Evolutionary conservation across 1,284 basidiomycete genomes (phyloP).

Genomic region (Puccinia hordei): DNA sequence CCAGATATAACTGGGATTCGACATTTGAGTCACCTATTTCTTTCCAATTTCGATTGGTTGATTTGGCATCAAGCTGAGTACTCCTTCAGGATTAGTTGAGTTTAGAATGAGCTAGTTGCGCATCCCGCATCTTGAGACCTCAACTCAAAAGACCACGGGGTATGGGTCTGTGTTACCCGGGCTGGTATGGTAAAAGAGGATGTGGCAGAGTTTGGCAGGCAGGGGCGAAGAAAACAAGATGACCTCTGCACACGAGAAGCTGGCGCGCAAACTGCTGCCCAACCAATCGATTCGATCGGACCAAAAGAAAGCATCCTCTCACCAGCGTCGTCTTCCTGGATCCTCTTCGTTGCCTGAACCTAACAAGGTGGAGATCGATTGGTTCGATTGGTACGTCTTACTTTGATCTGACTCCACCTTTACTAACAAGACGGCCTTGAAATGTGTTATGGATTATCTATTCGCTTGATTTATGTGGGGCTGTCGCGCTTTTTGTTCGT

Average conservation of each 20-base stretch:
- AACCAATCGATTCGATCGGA: conserved; percentile 13
- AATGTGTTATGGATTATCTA: neutral
- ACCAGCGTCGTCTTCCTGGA: neutral
- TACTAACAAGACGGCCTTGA: neutral
- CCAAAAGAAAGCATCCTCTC: neutral
- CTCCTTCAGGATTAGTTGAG: too few species aligned
- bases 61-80: too few species aligned
- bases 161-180: too few species aligned
- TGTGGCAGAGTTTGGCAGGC: too few species aligned
- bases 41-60: too few species aligned
- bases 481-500: neutral
- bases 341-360: neutral
- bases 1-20: neutral
- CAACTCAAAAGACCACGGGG: too few species aligned
- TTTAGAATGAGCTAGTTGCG: too few species aligned
- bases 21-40: too few species aligned
- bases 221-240: too few species aligned
- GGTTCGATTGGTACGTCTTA: conserved; percentile 11
- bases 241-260: neutral
- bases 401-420: neutral
- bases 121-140: too few species aligned
- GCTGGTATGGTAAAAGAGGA: too few species aligned
- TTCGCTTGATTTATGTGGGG: neutral
- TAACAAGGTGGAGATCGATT: neutral
- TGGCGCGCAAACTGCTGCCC: neutral